Percentiles rank a stretch among this genome's conserved stretches.
Conservation (phyloP, 2,329 filamentous ascomycete species). For the Cladosporium sp. region DNA sequence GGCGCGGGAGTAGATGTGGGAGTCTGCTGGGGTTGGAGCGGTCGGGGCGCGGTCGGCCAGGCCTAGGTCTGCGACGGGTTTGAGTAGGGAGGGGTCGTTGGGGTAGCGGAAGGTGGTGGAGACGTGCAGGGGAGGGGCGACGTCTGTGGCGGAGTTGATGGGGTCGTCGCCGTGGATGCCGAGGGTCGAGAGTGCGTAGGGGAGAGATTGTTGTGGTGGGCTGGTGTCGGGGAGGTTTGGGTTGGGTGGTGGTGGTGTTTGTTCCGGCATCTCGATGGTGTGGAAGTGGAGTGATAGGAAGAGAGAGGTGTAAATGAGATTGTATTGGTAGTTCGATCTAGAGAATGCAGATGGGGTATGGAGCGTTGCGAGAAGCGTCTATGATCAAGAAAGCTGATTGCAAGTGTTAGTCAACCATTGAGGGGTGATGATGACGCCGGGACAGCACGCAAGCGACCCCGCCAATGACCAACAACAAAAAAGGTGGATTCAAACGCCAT, state of each 20-base stretch:
- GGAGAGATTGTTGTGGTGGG: conserved; percentile 21
- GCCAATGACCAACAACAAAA: not conserved
- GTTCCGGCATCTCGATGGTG: not conserved
- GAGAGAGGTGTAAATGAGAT: not conserved
- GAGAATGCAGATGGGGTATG: not conserved
- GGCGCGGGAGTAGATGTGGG: conserved; percentile 81
- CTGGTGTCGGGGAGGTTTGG: conserved; percentile 23
- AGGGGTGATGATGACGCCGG: not conserved
- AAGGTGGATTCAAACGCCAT: conserved; percentile 8
- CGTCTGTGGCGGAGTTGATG: conserved; percentile 56
- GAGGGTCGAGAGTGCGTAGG: conserved; percentile 35
- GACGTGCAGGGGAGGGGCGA: conserved; percentile 86
- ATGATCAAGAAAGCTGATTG: not conserved
- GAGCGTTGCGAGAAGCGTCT: not conserved
- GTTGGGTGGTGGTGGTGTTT: conserved; percentile 16
- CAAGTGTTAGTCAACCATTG: not conserved
- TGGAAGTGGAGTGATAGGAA: not conserved
- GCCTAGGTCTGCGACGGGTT: conserved; percentile 29
- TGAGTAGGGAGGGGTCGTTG: conserved; percentile 66
- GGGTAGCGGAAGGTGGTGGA: conserved; percentile 89
- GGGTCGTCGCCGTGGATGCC: conserved; percentile 38
- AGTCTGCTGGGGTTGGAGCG: conserved; percentile 52
- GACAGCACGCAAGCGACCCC: conserved; percentile 16
- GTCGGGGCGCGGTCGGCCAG: conserved; percentile 30
- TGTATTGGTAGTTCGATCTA: not conserved